A percentile compares a stretch with the other conserved stretches of the same genome.
phyloP scores from a whole-genome alignment of 192 early-diverging fungal genomes.

The Gamsiella multidivaricata region DNA sequence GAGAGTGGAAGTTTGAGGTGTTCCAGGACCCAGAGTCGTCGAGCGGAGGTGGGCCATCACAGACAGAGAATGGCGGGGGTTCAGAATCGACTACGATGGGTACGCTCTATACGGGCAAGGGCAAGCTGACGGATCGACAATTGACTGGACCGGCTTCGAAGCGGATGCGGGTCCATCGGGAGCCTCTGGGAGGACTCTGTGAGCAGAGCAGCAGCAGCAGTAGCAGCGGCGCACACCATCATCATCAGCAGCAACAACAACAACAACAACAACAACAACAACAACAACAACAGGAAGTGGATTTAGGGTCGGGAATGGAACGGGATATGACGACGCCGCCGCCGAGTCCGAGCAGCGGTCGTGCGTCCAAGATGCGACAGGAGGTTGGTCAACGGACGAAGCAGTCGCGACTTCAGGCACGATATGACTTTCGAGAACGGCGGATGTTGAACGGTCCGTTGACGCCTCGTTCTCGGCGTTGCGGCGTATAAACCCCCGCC shows the following conservation, averaged over 20 bases:
- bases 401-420: slow-evolving; percentile 20
- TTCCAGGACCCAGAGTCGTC: slow-evolving; percentile 33
- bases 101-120: slow-evolving; percentile 26
- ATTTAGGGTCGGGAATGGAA: not conserved
- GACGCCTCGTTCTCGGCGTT: slow-evolving; percentile 22
- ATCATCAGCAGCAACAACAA: not conserved
- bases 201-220: not conserved
- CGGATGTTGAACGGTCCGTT: slow-evolving; percentile 32
- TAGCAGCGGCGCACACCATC: not conserved
- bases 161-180: slow-evolving; percentile 15
- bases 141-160: slow-evolving; percentile 29
- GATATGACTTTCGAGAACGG: slow-evolving; percentile 38
- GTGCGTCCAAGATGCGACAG: slow-evolving; percentile 8
- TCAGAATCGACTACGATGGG: not conserved
- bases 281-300: not conserved
- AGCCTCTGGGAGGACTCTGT: not conserved
- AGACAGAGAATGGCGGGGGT: not conserved
- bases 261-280: not conserved
- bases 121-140: slow-evolving; percentile 42
- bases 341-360: slow-evolving; percentile 9
- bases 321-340: slow-evolving; percentile 4
- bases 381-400: not conserved
- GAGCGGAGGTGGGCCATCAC: not conserved
- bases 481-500: slow-evolving; percentile 1
- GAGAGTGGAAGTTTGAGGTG: slow-evolving; percentile 51